Evolutionary conservation across 2,329 filamentous ascomycete genomes (phyloP).

Genomic region (Alternaria angustiovoidea): DNA sequence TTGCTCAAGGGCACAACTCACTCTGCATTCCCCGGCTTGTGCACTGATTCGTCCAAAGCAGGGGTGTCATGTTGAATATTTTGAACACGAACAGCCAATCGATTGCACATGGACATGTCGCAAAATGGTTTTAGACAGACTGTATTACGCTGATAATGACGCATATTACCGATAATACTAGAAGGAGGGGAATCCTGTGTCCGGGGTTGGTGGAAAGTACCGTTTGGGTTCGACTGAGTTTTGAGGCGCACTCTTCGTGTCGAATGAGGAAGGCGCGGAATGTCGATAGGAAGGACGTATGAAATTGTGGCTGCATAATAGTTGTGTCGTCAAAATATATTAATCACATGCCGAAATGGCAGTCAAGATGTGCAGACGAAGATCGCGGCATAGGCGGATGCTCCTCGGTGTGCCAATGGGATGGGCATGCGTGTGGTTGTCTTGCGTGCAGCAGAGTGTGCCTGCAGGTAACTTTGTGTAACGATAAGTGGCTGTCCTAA

Average conservation of each 20-base stretch:
- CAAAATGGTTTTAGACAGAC: constrained; percentile 8
- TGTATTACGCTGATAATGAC: constrained; percentile 23
- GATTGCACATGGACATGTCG: neutral
- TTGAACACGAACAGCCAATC: constrained; percentile 13
- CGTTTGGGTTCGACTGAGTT: constrained; percentile 6
- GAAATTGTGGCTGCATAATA: constrained; percentile 8
- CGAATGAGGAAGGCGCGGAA: constrained; percentile 15
- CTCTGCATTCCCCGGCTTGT: neutral
- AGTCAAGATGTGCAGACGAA: constrained; percentile 1
- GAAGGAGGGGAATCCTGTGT: constrained; percentile 11
- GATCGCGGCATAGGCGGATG: constrained; percentile 1
- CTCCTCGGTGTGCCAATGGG: constrained; percentile 4
- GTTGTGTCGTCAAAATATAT: constrained; percentile 5
- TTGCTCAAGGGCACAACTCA: constrained; percentile 14
- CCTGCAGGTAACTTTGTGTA: constrained; percentile 8
- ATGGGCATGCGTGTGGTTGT: constrained; percentile 6
- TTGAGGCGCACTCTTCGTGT: constrained; percentile 4
- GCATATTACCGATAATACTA: constrained; percentile 11
- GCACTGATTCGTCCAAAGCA: constrained; percentile 16
- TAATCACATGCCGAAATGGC: neutral
- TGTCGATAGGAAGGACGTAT: neutral
- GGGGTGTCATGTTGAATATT: constrained; percentile 15
- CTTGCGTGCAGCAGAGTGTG: constrained; percentile 13
- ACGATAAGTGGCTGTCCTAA: neutral
- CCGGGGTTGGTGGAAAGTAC: constrained; percentile 15